Evolutionary conservation across 2,329 filamentous ascomycete genomes (phyloP).

Genomic region (Diaporthe sp.): DNA sequence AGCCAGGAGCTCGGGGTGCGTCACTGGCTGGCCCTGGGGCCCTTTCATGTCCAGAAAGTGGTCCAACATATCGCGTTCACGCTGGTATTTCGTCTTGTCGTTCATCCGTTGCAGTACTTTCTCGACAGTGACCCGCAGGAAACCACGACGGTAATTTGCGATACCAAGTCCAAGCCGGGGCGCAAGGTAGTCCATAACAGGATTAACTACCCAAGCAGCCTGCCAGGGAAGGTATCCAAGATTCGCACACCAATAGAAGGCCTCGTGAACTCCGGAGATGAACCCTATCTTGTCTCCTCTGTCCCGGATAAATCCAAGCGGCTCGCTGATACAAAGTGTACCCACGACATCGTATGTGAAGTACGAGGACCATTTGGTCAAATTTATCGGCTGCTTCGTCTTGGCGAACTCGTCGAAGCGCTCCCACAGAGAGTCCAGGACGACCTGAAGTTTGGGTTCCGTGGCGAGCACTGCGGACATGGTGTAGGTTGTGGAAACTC

Average conservation of each 20-base stretch:
- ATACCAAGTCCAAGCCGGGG: background rate
- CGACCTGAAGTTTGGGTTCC: background rate
- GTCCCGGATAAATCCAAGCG: background rate
- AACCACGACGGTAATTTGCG: background rate
- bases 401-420: background rate
- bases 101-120: slow-evolving; percentile 1
- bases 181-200: background rate
- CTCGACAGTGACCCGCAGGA: background rate
- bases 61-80: background rate
- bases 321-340: background rate
- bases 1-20: background rate
- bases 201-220: background rate
- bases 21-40: background rate
- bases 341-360: slow-evolving; percentile 2
- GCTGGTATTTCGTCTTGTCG: background rate
- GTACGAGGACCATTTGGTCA: slow-evolving; percentile 12
- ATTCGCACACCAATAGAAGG: background rate
- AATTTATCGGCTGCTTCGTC: background rate
- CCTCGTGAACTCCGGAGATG: background rate
- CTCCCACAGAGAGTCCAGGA: background rate
- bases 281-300: background rate
- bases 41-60: background rate
- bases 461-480: background rate
- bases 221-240: background rate
- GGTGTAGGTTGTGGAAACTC: background rate